Conservation (phyloP, 306 rosid species). For the Gynostemma pentaphyllum region DNA sequence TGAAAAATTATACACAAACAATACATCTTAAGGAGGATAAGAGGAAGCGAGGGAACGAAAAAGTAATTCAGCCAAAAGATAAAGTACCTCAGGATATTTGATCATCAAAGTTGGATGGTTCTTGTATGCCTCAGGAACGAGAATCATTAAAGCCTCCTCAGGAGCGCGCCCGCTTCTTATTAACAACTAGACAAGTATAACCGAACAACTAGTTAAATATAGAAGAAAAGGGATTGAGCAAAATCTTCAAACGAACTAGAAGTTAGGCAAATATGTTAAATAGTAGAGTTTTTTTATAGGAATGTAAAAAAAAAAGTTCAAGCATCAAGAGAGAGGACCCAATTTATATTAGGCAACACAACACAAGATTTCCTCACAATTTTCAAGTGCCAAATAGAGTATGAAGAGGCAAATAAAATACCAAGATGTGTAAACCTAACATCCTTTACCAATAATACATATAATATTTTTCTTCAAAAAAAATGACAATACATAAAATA, state of each 20-base stretch:
- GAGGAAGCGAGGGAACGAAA: background rate
- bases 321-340: background rate
- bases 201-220: conserved; percentile 13
- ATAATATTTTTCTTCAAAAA: background rate
- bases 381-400: background rate
- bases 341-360: background rate
- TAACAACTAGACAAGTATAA: conserved; percentile 45
- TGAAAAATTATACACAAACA: background rate
- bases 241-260: background rate
- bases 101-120: conserved; percentile 83
- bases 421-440: background rate
- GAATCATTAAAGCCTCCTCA: conserved; percentile 94
- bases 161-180: conserved; percentile 91
- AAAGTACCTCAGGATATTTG: conserved; percentile 88
- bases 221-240: conserved; percentile 9
- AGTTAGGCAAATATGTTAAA: background rate
- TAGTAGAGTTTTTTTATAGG: background rate
- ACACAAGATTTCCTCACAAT: background rate
- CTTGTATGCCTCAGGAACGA: conserved; percentile 97
- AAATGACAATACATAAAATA: background rate
- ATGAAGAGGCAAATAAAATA: background rate
- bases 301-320: no score
- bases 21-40: background rate
- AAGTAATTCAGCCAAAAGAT: background rate
- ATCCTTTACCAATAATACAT: no score